Evolutionary conservation across 495 filamentous ascomycete genomes (phyloP), one percentile per base, ranked within the genome.

Genomic region (Evansstolkia leycettana): DNA sequence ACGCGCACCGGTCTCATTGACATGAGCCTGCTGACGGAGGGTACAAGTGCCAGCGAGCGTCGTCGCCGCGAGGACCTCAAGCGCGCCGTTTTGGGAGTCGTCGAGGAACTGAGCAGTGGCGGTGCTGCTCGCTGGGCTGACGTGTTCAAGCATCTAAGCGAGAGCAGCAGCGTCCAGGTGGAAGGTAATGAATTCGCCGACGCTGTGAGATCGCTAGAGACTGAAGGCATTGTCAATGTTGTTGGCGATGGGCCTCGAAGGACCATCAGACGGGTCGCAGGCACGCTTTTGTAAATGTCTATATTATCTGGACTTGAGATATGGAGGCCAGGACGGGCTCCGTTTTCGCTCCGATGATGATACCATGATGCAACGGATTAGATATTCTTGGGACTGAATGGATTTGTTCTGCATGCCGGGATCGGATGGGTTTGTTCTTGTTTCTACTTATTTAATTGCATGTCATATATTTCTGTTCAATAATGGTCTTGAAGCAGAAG

Each of bases 1-100:
- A 55, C 85, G 1, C 59, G 84, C 17, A 94, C 93, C 20, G 90
- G 90, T 25, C 65, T 93, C 36, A 96, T 99, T 48, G 90, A 99
- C 50, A 95, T 99, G 90, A 78, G 81, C 37, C 62, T 99, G 37
- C 64, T 99, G 31, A 93, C 86, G 1, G 92, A 94, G 46, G 90
- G 90, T 9, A 89, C 84, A 7, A 84, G 81, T 42, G 78, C 84
- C 2, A 76, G 75, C 20, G 92, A 96, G 58, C 63, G 89, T 23
- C 74, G 80, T 43, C 66, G 83, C 37, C 83, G 76, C 52, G 72
- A 80, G 18, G 87, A 94, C 48, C 54, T 99, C 46, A 95, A 92
- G 73, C 74, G 72, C 34, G 87, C 79, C 1, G 65, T 93, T 2
- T 51, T 88, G 6, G 57, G 55, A 12, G 51, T 87, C 30, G 46